A percentile compares a stretch with the other conserved stretches of the same genome.
Conservation (phyloP, 768 basidiomycete species). For the Flagelloscypha sp. region DNA sequence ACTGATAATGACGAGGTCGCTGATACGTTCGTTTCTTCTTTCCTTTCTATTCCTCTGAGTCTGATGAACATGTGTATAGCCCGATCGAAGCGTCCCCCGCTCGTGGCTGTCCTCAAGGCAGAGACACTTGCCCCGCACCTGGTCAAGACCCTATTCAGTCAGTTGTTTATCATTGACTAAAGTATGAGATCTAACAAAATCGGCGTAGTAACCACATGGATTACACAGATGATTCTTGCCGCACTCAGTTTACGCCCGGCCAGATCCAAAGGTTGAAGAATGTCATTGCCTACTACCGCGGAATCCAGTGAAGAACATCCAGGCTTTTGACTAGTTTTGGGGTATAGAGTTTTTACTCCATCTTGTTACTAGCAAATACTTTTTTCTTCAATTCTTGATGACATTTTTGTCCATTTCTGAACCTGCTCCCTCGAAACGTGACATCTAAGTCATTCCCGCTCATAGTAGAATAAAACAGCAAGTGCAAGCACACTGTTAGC, state of each 20-base stretch:
- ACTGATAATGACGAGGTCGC: constrained; percentile 17
- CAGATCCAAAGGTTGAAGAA: constrained; percentile 17
- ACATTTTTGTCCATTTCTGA: too few species aligned
- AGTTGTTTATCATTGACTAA: constrained; percentile 1
- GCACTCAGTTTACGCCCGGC: constrained; percentile 26
- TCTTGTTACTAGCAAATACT: too few species aligned
- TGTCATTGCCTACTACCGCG: constrained; percentile 22
- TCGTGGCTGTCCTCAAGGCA: constrained; percentile 26
- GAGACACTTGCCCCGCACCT: constrained; percentile 23
- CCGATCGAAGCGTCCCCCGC: constrained; percentile 29
- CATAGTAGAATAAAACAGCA: too few species aligned
- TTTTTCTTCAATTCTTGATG: too few species aligned
- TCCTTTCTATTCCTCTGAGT: too few species aligned
- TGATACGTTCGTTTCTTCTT: too few species aligned
- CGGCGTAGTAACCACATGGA: constrained; percentile 46
- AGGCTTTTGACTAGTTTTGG: too few species aligned
- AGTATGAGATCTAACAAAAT: neutral
- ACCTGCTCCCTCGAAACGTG: too few species aligned
- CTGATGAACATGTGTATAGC: constrained; percentile 35
- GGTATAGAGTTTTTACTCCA: too few species aligned
- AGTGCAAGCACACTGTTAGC: too few species aligned
- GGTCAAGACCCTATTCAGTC: constrained; percentile 32
- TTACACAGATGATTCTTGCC: constrained; percentile 37
- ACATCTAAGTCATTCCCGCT: too few species aligned
- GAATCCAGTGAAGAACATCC: too few species aligned